Evolutionary conservation across 148 eudicot species (phyloP).

Genomic region (Rhododendron molle): DNA sequence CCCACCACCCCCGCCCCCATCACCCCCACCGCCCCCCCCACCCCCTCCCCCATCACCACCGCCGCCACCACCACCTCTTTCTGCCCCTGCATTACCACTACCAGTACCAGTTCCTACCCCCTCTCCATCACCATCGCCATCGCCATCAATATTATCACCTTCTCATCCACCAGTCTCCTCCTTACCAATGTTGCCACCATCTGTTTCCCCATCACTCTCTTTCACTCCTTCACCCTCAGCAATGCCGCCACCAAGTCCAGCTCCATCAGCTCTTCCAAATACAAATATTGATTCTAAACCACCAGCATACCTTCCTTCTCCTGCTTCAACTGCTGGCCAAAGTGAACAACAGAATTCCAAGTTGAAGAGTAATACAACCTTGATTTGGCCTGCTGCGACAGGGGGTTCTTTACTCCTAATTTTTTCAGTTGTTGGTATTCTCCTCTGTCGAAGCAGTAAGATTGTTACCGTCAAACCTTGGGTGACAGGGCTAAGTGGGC

Average conservation of each 20-base stretch:
- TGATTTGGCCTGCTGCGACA: constrained; percentile 30
- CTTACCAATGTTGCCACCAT: background rate
- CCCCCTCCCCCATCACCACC: no score
- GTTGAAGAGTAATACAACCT: constrained; percentile 21
- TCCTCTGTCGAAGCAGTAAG: constrained; percentile 43
- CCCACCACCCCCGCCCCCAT: no score
- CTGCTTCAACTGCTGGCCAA: constrained; percentile 26
- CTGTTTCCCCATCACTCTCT: no score
- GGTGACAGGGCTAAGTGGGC: constrained; percentile 86
- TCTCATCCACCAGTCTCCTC: constrained; percentile 18
- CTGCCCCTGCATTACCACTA: constrained; percentile 12
- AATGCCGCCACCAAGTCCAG: constrained; percentile 20
- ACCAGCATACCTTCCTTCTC: constrained; percentile 23
- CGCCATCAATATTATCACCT: constrained; percentile 15
- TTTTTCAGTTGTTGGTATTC: constrained; percentile 26
- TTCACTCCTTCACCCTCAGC: no score
- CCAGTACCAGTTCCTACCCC: constrained; percentile 6
- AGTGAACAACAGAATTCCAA: constrained; percentile 4
- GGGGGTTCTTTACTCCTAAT: constrained; percentile 39
- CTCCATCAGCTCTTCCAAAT: constrained; percentile 10
- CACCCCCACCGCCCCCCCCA: no score
- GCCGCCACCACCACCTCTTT: constrained; percentile 9
- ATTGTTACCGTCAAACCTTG: constrained; percentile 70
- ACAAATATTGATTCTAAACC: background rate
- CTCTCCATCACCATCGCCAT: constrained; percentile 14